phyloP scores from a whole-genome alignment of 768 basidiomycete genomes.

The Sistotremastrum niveocremeum region DNA sequence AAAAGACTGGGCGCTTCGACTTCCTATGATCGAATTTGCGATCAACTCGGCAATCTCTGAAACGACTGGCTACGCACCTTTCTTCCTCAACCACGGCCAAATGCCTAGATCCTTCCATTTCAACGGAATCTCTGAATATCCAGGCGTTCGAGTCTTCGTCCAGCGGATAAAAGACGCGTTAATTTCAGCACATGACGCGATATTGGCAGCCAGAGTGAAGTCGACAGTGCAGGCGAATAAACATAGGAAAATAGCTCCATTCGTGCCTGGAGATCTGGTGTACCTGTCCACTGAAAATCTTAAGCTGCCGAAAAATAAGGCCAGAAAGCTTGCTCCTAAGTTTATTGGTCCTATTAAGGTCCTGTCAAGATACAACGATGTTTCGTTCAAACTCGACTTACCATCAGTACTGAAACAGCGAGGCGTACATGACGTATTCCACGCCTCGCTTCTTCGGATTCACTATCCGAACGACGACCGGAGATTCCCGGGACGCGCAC shows the following conservation, averaged over 20 bases:
- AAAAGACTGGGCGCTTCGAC: constrained; percentile 16
- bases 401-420: constrained; percentile 12
- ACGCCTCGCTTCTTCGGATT: constrained; percentile 17
- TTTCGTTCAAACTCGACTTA: constrained; percentile 15
- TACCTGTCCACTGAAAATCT: constrained; percentile 24
- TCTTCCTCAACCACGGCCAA: constrained; percentile 21
- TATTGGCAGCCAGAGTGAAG: constrained; percentile 15
- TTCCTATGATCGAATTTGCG: constrained; percentile 25
- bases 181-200: constrained; percentile 15
- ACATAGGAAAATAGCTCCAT: constrained; percentile 7
- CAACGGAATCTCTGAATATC: constrained; percentile 13
- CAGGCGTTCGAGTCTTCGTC: constrained; percentile 16
- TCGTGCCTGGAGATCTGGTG: constrained; percentile 17
- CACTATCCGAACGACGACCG: constrained; percentile 24
- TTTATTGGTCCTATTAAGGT: constrained; percentile 22
- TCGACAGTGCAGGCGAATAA: constrained; percentile 15
- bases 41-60: constrained; percentile 21
- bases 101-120: constrained; percentile 20
- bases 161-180: constrained; percentile 12
- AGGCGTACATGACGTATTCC: constrained; percentile 20
- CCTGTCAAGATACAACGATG: constrained; percentile 5
- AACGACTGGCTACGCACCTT: constrained; percentile 23
- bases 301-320: constrained; percentile 15
- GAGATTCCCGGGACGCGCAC: constrained; percentile 15
- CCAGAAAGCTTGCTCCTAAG: constrained; percentile 22